Percentiles rank a stretch among this genome's conserved stretches.
Evolutionary conservation across 306 rosid genomes (phyloP).

Genomic region (Fagus sylvatica): DNA sequence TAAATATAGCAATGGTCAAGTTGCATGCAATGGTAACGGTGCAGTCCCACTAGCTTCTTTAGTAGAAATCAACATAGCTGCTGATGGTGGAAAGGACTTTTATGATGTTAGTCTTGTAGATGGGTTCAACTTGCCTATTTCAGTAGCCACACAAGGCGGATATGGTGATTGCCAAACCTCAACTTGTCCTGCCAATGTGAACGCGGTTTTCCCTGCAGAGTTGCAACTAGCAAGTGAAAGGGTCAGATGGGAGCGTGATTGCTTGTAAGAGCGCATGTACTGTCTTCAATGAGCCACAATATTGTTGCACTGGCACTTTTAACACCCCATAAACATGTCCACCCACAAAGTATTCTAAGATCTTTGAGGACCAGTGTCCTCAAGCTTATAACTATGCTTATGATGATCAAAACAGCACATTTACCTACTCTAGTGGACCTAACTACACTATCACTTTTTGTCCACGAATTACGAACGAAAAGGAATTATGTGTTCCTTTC

Average conservation of each 20-base stretch:
- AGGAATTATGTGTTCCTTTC: background rate
- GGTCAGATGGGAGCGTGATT: slow-evolving; percentile 22
- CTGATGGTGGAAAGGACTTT: slow-evolving; percentile 31
- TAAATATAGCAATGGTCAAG: slow-evolving; percentile 36
- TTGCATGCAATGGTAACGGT: slow-evolving; percentile 40
- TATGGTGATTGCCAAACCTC: slow-evolving; percentile 12
- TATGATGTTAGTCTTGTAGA: slow-evolving; percentile 42
- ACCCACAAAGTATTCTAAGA: slow-evolving; percentile 33
- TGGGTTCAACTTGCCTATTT: slow-evolving; percentile 45
- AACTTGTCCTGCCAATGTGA: slow-evolving; percentile 26
- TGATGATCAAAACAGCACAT: slow-evolving; percentile 31
- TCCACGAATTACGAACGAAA: slow-evolving; percentile 13
- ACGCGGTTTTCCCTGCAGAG: slow-evolving; percentile 25
- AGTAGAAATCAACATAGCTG: slow-evolving; percentile 32
- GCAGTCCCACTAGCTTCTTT: slow-evolving; percentile 43
- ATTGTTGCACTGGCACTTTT: slow-evolving; percentile 35
- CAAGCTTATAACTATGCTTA: slow-evolving; percentile 51
- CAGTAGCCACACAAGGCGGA: slow-evolving; percentile 27
- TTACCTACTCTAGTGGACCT: slow-evolving; percentile 41
- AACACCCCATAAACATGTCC: slow-evolving; percentile 24
- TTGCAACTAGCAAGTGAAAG: slow-evolving; percentile 33
- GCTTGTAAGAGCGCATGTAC: slow-evolving; percentile 51
- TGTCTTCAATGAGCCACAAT: slow-evolving; percentile 33
- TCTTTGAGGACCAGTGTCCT: slow-evolving; percentile 45
- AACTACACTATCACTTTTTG: slow-evolving; percentile 41